These are phyloP conservation scores for Rhizopogon roseolus DNA, from an alignment of 768 basidiomycete genomes.

Conservation along the genomic window DNA sequence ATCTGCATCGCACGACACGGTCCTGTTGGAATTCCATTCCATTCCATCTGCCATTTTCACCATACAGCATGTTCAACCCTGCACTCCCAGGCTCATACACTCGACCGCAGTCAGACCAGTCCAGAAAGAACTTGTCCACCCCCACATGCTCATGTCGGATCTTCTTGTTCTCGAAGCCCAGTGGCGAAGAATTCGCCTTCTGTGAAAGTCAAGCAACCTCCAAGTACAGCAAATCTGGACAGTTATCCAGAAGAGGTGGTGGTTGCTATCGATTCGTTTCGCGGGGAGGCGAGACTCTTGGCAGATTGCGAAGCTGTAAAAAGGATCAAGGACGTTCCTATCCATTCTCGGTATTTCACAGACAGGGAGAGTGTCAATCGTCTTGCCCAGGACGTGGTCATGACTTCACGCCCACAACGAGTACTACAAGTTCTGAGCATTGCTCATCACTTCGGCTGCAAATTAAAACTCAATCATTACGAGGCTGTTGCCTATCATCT, in stretches of 20 bases:
- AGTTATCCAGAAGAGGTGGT: conserved; percentile 21
- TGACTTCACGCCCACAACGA: conserved; percentile 30
- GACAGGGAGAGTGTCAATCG: conserved; percentile 26
- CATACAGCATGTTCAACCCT: conserved; percentile 20
- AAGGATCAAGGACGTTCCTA: conserved; percentile 18
- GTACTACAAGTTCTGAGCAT: conserved; percentile 44
- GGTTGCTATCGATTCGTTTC: conserved; percentile 20
- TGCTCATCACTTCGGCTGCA: conserved; percentile 45
- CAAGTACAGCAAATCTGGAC: conserved; percentile 1
- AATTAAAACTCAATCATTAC: conserved; percentile 50
- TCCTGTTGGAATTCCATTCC: conserved; percentile 9
- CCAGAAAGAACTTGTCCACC: conserved; percentile 2
- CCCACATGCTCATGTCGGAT: conserved; percentile 2
- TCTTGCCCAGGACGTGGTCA: conserved; percentile 30
- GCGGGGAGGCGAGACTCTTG: conserved; percentile 11
- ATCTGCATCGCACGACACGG: conserved; percentile 14
- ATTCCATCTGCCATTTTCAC: conserved; percentile 5
- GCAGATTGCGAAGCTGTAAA: conserved; percentile 1
- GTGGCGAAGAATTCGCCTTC: background rate
- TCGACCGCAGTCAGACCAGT: conserved; percentile 2
- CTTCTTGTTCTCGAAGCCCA: background rate
- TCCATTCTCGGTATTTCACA: conserved; percentile 22
- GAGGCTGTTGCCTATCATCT: conserved; percentile 50
- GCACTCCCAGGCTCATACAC: conserved; percentile 14
- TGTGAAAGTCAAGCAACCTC: background rate